Base-by-base conservation (phyloP, 805 yeast species). In the Komagataella pastoris region DNA sequence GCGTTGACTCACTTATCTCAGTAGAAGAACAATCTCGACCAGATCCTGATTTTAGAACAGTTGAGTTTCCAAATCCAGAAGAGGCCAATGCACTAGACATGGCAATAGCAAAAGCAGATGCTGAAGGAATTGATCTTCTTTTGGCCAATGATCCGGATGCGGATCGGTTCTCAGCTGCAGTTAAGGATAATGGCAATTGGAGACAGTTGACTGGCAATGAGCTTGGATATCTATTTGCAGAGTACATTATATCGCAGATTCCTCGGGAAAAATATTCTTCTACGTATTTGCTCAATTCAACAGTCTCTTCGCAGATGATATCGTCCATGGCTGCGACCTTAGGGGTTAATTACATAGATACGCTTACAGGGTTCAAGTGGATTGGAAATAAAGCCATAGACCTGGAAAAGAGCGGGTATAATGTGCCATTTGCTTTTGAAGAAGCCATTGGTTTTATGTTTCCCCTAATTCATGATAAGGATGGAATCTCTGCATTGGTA, bases 401-500 rank as follows among this genome's bases (percentile, higher is more conserved):
- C 6, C 69, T 87, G 49, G 88, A 85, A 56, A 55, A 61, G 0
- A 63, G 76, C 47, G 96, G 95, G 0, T 79, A 61, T 59, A 55
- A 51, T 3, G 96, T 90, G 1, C 95, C 96, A 0, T 89, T 91
- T 69, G 97, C 87, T 0, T 91, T 76, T 63, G 99, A 91, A 65
- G 99, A 91, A 63, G 98, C 98, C 2, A 85, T 91, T 57, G 99
- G 99, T 1, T 91, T 80, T 68, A 88, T 91, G 97, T 88, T 89
- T 60, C 68, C 79, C 18, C 74, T 79, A 17, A 85, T 86, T 47
- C 88, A 86, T 64, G 99, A 91, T 64, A 91, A 91, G 65, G 99
- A 91, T 62, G 99, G 99, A 0, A 76, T 93, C 12, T 70, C 88
- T 23, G 97, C 98, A 0, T 77, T 88, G 3, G 66, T 74, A 6